Evolutionary conservation across 106 monocot species (phyloP), one percentile per base, ranked within the genome.

Genomic region (Vanilla planifolia): DNA sequence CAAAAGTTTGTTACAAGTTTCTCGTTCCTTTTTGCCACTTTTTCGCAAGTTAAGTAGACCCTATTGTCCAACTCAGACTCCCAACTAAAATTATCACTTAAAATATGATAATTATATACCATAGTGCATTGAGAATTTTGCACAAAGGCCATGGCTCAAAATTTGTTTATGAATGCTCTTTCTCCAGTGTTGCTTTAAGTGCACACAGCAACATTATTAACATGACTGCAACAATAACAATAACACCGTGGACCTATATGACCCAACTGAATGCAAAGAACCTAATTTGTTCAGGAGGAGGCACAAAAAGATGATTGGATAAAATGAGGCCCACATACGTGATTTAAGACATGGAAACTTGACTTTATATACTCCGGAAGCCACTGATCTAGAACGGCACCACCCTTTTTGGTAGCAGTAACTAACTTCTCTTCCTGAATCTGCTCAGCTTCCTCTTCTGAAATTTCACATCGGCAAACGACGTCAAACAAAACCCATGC

Each of bases 391-490:
- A 94, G 51, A 45, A 89, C 80, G 0, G 75, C 80, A 4, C 64
- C 72, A 10, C 89, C 85, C 60, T 94, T 94, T 66, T 80, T 89
- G 16, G 83, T 94, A 9, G 79, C 82, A 11, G 62, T 89, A 23
- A 94, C 72, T 55, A 89, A 22, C 63, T 86, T 94, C 73, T 84
- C 86, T 63, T 75, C 67, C 55, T 60, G 73, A 24, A 5, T 51
- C 59, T 56, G 71, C 43, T 74, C 70, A 3, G 42, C 39, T 5
- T 68, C 45, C 21, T 73, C 48, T 15, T 57, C 57, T 57, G 48
- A 59, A 20, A 42, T n/a, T n/a, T n/a, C n/a, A n/a, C n/a, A n/a
- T n/a, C n/a, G n/a, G n/a, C n/a, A n/a, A n/a, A n/a, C n/a, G n/a
- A n/a, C n/a, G n/a, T n/a, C n/a, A n/a, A n/a, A n/a, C n/a, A n/a